These are phyloP conservation scores for Trichoderma sp. DNA, from an alignment of 2,329 filamentous ascomycete species.

Conservation along the genomic window DNA sequence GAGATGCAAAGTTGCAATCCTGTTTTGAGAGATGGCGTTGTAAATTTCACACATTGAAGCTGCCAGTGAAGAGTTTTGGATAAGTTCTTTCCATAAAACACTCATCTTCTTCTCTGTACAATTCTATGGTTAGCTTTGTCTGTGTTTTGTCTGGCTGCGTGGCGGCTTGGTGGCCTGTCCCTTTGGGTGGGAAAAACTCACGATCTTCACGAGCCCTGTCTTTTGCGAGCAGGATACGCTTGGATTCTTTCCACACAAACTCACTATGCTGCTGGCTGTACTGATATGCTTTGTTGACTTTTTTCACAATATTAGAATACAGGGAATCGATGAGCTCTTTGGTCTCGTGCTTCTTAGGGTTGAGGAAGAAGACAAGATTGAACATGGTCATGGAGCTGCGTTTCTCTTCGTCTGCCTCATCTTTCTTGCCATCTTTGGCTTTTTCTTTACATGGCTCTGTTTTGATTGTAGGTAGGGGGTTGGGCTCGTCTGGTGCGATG, in stretches of 20 bases:
- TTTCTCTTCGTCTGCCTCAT: slow-evolving; percentile 58
- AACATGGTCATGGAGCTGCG: slow-evolving; percentile 88
- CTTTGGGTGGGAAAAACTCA: slow-evolving; percentile 34
- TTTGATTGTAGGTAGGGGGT: not conserved
- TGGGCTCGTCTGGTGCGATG: slow-evolving; percentile 29
- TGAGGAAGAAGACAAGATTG: slow-evolving; percentile 89
- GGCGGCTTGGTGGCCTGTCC: not conserved
- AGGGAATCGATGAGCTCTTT: slow-evolving; percentile 71
- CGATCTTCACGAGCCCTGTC: slow-evolving; percentile 73
- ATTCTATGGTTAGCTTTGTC: not conserved
- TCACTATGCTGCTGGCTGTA: slow-evolving; percentile 87
- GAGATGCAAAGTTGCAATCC: slow-evolving; percentile 79
- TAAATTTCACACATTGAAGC: slow-evolving; percentile 80
- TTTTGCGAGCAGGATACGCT: slow-evolving; percentile 75
- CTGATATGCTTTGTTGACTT: slow-evolving; percentile 87
- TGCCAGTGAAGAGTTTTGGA: slow-evolving; percentile 73
- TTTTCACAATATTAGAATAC: slow-evolving; percentile 86
- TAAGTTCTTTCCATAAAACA: slow-evolving; percentile 66
- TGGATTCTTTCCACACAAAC: slow-evolving; percentile 89
- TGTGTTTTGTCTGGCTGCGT: not conserved
- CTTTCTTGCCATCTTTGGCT: slow-evolving; percentile 40
- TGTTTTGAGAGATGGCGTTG: slow-evolving; percentile 75
- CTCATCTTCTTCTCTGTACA: slow-evolving; percentile 56
- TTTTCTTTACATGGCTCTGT: slow-evolving; percentile 21
- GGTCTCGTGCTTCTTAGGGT: slow-evolving; percentile 74